Base-by-base conservation (phyloP, 305 asterid species). In the Rubia tinctorum region DNA sequence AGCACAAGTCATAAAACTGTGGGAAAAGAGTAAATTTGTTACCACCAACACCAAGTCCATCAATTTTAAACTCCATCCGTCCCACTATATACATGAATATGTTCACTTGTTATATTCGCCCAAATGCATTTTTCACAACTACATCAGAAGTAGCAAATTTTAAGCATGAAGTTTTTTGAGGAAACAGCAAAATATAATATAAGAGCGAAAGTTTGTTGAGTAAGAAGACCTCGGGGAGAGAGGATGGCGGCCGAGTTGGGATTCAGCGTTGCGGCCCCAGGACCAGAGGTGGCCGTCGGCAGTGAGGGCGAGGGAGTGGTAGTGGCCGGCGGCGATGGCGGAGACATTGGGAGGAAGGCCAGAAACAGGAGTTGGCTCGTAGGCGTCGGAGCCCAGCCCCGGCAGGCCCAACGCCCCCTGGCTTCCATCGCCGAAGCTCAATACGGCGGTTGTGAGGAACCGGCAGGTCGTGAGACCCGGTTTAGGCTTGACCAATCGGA, bases 401-500 rank as follows among this genome's bases (percentile, higher is more conserved):
- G 85, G 82, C 7, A 86, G 80, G 79, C 98, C 98, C 72, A 93
- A 81, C 1, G 93, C 95, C 15, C 97, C 91, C 20, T 90, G 96
- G 74, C 96, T 82, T 25, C 91, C 96, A 68, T 93, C 98, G 8
- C 98, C 97, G 81, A 91, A 93, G 95, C 96, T 87, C 91, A 90
- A 69, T 30, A 90, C 96, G 11, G 88, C 75, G 76, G 88, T 82
- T 74, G 88, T 81, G 80, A 88, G 76, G 86, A 88, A 87, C 69
- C 96, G 88, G 85, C 92, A 84, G 81, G 60, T 69, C 79, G 69
- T 34, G 49, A 66, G 76, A 69, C 75, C 78, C 77, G 75, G 9
- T 37, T 27, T 20, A 64, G 27, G 66, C 71, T 73, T 75, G 15
- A 87, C 12, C 59, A 80, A 71, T 65, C 80, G 86, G 15, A 75